Percentiles rank a stretch among this genome's conserved stretches.
Conservation (phyloP, 345 rosid species). For the Draba incana region DNA sequence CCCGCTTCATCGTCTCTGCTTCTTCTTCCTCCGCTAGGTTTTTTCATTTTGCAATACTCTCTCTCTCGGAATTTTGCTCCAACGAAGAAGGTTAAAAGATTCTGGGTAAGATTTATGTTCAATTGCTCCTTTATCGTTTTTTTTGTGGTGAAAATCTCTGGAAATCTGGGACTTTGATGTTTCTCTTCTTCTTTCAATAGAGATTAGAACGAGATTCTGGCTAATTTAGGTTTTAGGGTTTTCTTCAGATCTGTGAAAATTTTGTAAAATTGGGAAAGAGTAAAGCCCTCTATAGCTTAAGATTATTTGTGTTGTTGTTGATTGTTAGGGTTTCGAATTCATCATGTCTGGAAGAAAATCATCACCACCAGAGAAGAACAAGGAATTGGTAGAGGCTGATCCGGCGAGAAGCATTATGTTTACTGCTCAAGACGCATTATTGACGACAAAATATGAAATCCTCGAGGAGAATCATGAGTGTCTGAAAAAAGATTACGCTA, state of each 20-base stretch:
- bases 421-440: neutral
- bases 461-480: conserved; percentile 29
- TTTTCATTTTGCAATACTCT: neutral
- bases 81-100: neutral
- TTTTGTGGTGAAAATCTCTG: neutral
- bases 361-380: no score
- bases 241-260: conserved; percentile 18
- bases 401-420: neutral
- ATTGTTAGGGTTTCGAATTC: no score
- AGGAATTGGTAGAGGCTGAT: neutral
- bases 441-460: conserved; percentile 13
- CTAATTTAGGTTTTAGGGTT: neutral
- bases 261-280: neutral
- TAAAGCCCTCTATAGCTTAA: no score
- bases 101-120: conserved; percentile 2
- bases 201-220: neutral
- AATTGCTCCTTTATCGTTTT: no score
- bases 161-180: neutral
- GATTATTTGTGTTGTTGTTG: no score
- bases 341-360: no score
- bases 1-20: conserved; percentile 32
- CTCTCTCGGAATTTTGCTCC: neutral
- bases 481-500: conserved; percentile 16
- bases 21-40: neutral
- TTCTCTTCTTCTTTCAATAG: neutral